Base-by-base conservation (phyloP, 768 basidiomycete genomes). In the Mycena galericulata region DNA sequence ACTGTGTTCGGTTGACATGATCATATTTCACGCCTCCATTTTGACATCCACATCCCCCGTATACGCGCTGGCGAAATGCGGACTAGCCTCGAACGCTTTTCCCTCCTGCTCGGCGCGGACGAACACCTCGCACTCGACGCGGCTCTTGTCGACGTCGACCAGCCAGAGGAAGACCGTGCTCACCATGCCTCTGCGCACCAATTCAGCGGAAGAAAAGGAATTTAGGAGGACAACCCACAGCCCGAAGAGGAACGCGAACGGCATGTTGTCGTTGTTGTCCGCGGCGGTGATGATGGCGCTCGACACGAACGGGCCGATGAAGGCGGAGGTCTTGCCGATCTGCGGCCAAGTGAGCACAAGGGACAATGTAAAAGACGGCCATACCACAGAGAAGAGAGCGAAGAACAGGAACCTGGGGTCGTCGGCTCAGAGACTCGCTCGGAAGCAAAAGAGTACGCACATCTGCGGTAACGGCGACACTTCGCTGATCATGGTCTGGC, bases 401-500 rank as follows among this genome's bases (percentile, higher is more conserved):
- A 92, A 92, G 80, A 92, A 92, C 32, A 92, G 81, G 77, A 92
- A 90, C 88, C 89, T 83, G 24, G 40, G 10, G 17, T 26, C 20
- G 36, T 59, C 47, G 67, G 56, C 32, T 38, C 22, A 53, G 22
- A 30, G n/a, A 32, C 12, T 1, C 27, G 22, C 14, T 30, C 22
- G 11, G 49, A 47, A 65, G n/a, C 20, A 24, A 76, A 40, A 3
- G 3, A 14, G 2, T 4, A 36, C 81, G 40, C 75, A 89, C 91
- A 91, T 92, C 79, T 92, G 92, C 36, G 89, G 87, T 59, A 89
- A 77, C 41, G 89, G 90, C 43, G 89, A 91, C 29, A 94, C 91
- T 71, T 94, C 91, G 75, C 88, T 90, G 66, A 93, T 93, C 92
- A 93, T 91, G 1, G 91, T 93, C 76, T 92, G 90, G 75, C 91